Evolutionary conservation across 176 grass and related monocot genomes (phyloP).

Genomic region (Bothriochloa decipiens): DNA sequence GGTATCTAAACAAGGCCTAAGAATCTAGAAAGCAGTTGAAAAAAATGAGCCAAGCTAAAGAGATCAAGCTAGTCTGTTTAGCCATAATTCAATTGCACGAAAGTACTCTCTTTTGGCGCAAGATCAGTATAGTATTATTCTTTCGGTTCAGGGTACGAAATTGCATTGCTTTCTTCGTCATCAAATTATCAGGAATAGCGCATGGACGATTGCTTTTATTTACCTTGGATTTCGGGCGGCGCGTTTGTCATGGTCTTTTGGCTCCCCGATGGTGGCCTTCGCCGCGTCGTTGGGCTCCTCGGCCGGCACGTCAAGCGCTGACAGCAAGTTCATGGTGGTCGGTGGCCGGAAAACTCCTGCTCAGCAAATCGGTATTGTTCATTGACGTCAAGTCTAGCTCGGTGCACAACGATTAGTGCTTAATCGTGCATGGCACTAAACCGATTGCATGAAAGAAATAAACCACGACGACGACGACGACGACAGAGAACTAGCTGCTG

Average conservation of each 20-base stretch:
- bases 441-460: background rate
- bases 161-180: background rate
- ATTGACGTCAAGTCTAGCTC: background rate
- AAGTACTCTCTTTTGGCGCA: no score
- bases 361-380: conserved; percentile 1
- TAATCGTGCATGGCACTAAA: background rate
- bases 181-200: background rate
- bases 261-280: background rate
- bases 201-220: background rate
- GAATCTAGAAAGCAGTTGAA: no score
- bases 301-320: conserved; percentile 34
- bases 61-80: no score
- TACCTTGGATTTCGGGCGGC: conserved; percentile 18
- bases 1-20: no score
- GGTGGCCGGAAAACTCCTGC: conserved; percentile 41
- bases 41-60: no score
- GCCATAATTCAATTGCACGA: no score
- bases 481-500: background rate
- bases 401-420: background rate
- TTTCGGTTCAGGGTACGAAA: background rate
- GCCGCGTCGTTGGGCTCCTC: conserved; percentile 21
- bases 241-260: background rate
- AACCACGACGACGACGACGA: background rate
- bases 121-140: background rate
- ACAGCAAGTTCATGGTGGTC: conserved; percentile 60